Evolutionary conservation across 352 stramenopile genomes (phyloP).

Genomic region (Globisporangium yorkense): DNA sequence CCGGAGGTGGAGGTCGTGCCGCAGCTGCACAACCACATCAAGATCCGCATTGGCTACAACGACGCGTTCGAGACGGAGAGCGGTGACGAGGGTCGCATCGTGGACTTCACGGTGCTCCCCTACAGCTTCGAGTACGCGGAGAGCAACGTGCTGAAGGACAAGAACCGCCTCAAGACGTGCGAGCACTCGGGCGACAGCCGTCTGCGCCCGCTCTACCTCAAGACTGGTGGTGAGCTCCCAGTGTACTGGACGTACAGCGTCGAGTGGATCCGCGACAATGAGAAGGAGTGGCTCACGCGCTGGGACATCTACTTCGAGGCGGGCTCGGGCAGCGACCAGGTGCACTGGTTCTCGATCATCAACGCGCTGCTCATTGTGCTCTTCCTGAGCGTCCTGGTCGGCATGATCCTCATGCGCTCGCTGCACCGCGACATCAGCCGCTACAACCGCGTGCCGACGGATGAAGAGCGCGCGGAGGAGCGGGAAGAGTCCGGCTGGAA

Average conservation of each 20-base stretch:
- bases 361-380: slow-evolving; percentile 99
- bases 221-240: slow-evolving; percentile 75
- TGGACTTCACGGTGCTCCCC: slow-evolving; percentile 98
- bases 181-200: slow-evolving; percentile 63
- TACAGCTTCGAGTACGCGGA: slow-evolving; percentile 95
- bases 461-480: slow-evolving; percentile 97
- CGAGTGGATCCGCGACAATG: slow-evolving; percentile 92
- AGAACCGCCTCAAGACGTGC: slow-evolving; percentile 72
- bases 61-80: slow-evolving; percentile 64
- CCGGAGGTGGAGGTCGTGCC: slow-evolving; percentile 88
- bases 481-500: slow-evolving; percentile 99
- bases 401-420: slow-evolving; percentile 98
- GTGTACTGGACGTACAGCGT: slow-evolving; percentile 98
- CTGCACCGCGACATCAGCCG: slow-evolving; percentile 97
- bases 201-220: slow-evolving; percentile 70
- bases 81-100: slow-evolving; percentile 91
- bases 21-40: slow-evolving; percentile 98
- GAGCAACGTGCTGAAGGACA: slow-evolving; percentile 50
- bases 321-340: slow-evolving; percentile 88
- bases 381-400: slow-evolving; percentile 98
- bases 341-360: slow-evolving; percentile 99
- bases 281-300: slow-evolving; percentile 96
- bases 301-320: slow-evolving; percentile 99
- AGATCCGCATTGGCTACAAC: slow-evolving; percentile 99
- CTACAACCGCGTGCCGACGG: slow-evolving; percentile 96